Percentiles rank a stretch among this genome's conserved stretches.
Evolutionary conservation across 495 filamentous ascomycete species (phyloP).

Genomic region (Cercophora newfieldiana): DNA sequence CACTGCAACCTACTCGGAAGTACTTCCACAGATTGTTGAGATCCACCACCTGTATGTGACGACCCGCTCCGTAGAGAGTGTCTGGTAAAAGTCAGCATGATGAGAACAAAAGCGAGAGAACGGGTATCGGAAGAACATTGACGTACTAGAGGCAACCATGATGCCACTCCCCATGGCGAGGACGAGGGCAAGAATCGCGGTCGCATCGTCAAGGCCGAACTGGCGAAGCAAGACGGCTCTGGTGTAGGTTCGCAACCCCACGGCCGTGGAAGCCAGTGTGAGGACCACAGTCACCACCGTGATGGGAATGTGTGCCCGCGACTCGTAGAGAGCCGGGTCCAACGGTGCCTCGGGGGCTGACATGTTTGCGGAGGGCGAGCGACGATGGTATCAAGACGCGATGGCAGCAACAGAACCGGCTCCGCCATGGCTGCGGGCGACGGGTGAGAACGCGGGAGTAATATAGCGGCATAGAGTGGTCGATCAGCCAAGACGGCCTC

Average conservation of each 20-base stretch:
- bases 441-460: background rate
- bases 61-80: conserved; percentile 29
- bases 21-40: conserved; percentile 21
- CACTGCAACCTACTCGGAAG: conserved; percentile 18
- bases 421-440: background rate
- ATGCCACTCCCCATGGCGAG: conserved; percentile 29
- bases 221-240: conserved; percentile 40
- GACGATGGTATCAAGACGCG: background rate
- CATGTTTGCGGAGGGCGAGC: background rate
- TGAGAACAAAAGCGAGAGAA: background rate
- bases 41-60: conserved; percentile 22
- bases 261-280: conserved; percentile 32
- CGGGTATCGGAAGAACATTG: too few relatives aligned
- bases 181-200: conserved; percentile 29
- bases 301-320: conserved; percentile 25
- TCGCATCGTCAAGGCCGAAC: conserved; percentile 46
- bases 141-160: conserved; percentile 28
- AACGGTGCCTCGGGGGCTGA: background rate
- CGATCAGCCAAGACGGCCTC: background rate
- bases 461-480: background rate
- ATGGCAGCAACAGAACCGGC: background rate
- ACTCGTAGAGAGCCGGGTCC: conserved; percentile 24
- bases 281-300: conserved; percentile 24
- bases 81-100: conserved; percentile 8
- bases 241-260: conserved; percentile 42